phyloP scores from a whole-genome alignment of 225 moss, liverwort and hornwort genomes.

The Polytrichum formosum region DNA sequence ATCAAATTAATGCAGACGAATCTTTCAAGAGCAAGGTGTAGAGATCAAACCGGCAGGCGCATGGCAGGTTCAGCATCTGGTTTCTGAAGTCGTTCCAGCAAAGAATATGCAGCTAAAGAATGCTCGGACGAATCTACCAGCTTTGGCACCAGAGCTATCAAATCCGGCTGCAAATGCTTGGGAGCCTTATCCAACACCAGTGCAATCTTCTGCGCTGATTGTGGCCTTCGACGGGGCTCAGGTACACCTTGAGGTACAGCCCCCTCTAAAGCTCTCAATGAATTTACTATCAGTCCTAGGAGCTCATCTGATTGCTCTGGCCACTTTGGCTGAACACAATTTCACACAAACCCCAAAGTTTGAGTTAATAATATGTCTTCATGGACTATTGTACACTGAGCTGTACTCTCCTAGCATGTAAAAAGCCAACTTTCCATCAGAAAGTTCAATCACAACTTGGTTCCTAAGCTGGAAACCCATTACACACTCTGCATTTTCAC shows the following conservation, averaged over 20 bases:
- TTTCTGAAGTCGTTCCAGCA: constrained; percentile 64
- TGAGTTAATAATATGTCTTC: not conserved
- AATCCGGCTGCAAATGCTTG: constrained; percentile 71
- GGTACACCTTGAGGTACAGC: constrained; percentile 72
- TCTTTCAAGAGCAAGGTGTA: no score
- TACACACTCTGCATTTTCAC: no score
- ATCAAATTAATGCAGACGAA: no score
- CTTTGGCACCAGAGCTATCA: constrained; percentile 76
- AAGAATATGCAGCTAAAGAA: constrained; percentile 57
- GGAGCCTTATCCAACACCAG: constrained; percentile 69
- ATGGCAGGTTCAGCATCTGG: constrained; percentile 61
- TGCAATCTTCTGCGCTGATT: constrained; percentile 71
- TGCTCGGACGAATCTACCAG: constrained; percentile 70
- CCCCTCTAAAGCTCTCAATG: constrained; percentile 65
- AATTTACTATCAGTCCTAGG: constrained; percentile 65
- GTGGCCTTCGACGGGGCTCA: constrained; percentile 65
- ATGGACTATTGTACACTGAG: no score
- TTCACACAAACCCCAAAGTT: not conserved
- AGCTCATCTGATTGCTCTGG: constrained; percentile 75
- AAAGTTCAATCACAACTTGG: no score
- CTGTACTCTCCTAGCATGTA: no score
- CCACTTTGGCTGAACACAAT: constrained; percentile 61
- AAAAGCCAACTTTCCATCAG: no score
- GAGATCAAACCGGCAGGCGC: constrained; percentile 48
- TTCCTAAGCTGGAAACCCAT: no score